These are phyloP conservation scores for Pichia paraexigua DNA, from an alignment of 805 yeast species.

Conservation along the genomic window DNA sequence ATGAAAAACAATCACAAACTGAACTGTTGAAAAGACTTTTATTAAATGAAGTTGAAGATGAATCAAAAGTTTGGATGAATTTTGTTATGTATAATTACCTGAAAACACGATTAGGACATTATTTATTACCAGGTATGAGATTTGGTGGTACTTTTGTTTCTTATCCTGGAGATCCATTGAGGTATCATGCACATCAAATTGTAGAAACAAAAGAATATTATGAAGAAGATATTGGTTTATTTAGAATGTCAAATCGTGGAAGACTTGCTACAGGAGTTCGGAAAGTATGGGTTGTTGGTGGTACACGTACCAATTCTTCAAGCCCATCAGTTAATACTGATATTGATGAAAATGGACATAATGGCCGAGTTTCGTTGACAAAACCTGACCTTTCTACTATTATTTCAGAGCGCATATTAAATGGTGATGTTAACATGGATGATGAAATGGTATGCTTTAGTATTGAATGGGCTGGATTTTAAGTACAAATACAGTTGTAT, in stretches of 20 bases:
- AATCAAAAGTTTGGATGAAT: slow-evolving; percentile 11
- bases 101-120: slow-evolving; percentile 29
- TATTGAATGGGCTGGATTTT: slow-evolving; percentile 96
- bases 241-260: slow-evolving; percentile 73
- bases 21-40: slow-evolving; percentile 4
- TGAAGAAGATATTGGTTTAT: slow-evolving; percentile 46
- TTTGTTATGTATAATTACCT: slow-evolving; percentile 17
- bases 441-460: slow-evolving; percentile 46
- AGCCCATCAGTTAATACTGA: neutral
- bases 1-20: neutral
- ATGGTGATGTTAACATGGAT: slow-evolving; percentile 2
- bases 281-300: slow-evolving; percentile 65
- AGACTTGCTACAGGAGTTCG: slow-evolving; percentile 89
- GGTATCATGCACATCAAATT: slow-evolving; percentile 82
- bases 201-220: slow-evolving; percentile 44
- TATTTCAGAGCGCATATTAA: neutral
- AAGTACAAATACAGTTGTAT: too few relatives aligned
- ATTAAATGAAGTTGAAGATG: slow-evolving; percentile 1
- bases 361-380: neutral
- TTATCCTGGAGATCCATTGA: slow-evolving; percentile 90
- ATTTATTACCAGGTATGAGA: slow-evolving; percentile 73
- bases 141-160: slow-evolving; percentile 87
- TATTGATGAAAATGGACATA: slow-evolving; percentile 1
- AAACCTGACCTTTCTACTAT: neutral
- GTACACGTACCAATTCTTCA: slow-evolving; percentile 11